Evolutionary conservation across 495 filamentous ascomycete genomes (phyloP), one percentile per base, ranked within the genome.

Genomic region (Neurospora hispaniola): DNA sequence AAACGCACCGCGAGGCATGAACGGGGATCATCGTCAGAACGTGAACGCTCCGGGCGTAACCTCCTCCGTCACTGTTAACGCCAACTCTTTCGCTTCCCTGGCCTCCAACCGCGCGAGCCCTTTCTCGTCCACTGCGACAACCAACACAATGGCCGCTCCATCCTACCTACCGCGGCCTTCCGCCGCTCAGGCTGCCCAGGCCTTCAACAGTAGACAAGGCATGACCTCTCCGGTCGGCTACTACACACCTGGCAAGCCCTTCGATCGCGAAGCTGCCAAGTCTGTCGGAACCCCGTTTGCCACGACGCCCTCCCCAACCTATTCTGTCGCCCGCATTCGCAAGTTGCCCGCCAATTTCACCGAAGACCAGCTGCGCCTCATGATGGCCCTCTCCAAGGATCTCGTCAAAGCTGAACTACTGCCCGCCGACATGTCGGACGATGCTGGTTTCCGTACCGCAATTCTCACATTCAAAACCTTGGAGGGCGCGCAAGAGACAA

Each of bases 331-430:
- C 71, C 80, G 93, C 69, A 91, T 97, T 82, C 92, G 92, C 74
- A 91, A 89, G 76, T 86, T 97, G 1, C 92, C 94, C 8, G 79
- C 84, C 71, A 93, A 90, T 76, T 94, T 89, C 23, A 89, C 87
- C 70, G 85, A 89, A 71, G 91, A 94, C 72, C 86, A 88, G 46
- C 83, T 97, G 73, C 89, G 91, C 74, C 87, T 91, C 74, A 94
- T 97, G 90, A 86, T 96, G 18, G 84, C 96, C 16, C 96, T 94
- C 79, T 92, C 93, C 38, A 92, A 96, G 77, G 93, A 94, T 70
- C 86, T 96, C 42, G 82, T 93, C 70, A 88, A 90, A 75, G 88
- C 89, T 70, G 91, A 95, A 73, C 88, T 96, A 74, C 82, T 95
- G 76, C 84, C 87, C 8, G 74, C 85, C 46, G 91, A 93, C 7